A percentile compares a stretch with the other conserved stretches of the same genome.
These are phyloP conservation scores for Lenzites betulinus DNA, from an alignment of 768 basidiomycete species.

Conservation along the genomic window DNA sequence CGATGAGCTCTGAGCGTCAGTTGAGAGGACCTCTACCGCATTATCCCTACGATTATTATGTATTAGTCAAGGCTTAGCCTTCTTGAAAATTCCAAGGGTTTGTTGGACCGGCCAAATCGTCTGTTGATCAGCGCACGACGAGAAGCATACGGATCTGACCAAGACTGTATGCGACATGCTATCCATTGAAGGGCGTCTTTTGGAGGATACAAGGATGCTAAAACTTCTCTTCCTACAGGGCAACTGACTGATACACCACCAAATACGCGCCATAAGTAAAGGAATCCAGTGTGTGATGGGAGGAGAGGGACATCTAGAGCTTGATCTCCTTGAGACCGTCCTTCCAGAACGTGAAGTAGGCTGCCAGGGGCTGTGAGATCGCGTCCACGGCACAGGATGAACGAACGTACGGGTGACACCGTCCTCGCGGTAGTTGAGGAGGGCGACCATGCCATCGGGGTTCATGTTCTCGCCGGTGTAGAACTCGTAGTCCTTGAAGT, in stretches of 20 bases:
- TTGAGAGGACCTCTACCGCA: not conserved
- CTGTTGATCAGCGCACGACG: not conserved
- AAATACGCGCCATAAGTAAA: conserved; percentile 13
- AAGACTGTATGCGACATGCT: not conserved
- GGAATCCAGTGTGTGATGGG: conserved; percentile 4
- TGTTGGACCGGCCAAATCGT: not conserved
- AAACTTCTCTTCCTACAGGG: conserved; percentile 22
- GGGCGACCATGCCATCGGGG: conserved; percentile 90
- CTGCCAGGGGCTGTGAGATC: conserved; percentile 38
- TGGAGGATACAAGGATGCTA: conserved; percentile 19
- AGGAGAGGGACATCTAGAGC: conserved; percentile 41
- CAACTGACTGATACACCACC: conserved; percentile 18
- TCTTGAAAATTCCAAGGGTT: conserved; percentile 9
- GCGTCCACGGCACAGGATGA: not conserved
- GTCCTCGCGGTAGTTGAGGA: conserved; percentile 93
- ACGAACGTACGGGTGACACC: conserved; percentile 70
- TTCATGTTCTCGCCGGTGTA: conserved; percentile 77
- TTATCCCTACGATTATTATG: conserved; percentile 14
- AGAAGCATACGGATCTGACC: not conserved
- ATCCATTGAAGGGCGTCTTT: conserved; percentile 6
- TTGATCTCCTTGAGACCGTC: conserved; percentile 86
- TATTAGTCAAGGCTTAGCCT: conserved; percentile 15
- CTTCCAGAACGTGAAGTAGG: conserved; percentile 96
- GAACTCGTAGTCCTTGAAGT: conserved; percentile 95
- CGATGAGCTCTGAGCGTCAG: conserved; percentile 28